These are phyloP conservation scores for Ogataea pini DNA, from an alignment of 805 yeast genomes.

Conservation along the genomic window DNA sequence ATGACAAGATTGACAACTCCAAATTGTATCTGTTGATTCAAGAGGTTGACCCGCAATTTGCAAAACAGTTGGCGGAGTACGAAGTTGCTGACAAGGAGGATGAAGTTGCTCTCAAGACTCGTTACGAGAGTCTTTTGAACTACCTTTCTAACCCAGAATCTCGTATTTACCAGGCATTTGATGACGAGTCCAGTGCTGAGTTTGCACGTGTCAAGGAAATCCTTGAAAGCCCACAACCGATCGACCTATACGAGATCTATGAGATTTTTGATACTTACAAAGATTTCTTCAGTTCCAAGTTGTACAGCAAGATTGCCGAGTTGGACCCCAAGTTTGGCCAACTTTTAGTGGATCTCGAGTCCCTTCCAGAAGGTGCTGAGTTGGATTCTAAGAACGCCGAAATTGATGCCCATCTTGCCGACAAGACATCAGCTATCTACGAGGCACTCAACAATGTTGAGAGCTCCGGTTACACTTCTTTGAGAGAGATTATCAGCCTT, in stretches of 20 bases:
- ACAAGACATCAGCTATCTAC: slow-evolving; percentile 21
- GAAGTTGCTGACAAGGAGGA: slow-evolving; percentile 23
- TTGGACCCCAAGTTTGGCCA: slow-evolving; percentile 28
- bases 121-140: slow-evolving; percentile 21
- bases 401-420: slow-evolving; percentile 22
- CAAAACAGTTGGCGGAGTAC: slow-evolving; percentile 23
- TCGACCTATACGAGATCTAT: slow-evolving; percentile 2
- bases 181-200: slow-evolving; percentile 22
- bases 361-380: slow-evolving; percentile 26
- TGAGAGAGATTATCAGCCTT: slow-evolving; percentile 16
- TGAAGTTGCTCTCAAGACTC: slow-evolving; percentile 11
- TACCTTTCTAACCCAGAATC: slow-evolving; percentile 25
- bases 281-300: slow-evolving; percentile 23
- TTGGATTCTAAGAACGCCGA: slow-evolving; percentile 22
- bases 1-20: slow-evolving; percentile 23
- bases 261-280: slow-evolving; percentile 18
- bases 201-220: slow-evolving; percentile 24
- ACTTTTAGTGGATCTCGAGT: slow-evolving; percentile 25
- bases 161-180: slow-evolving; percentile 25
- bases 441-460: slow-evolving; percentile 27
- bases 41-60: slow-evolving; percentile 29
- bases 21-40: slow-evolving; percentile 25
- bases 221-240: slow-evolving; percentile 6
- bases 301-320: slow-evolving; percentile 19
- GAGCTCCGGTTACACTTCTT: slow-evolving; percentile 15